These are phyloP conservation scores for Daldinia sp. DNA, from an alignment of 2,329 filamentous ascomycete genomes.

Conservation along the genomic window DNA sequence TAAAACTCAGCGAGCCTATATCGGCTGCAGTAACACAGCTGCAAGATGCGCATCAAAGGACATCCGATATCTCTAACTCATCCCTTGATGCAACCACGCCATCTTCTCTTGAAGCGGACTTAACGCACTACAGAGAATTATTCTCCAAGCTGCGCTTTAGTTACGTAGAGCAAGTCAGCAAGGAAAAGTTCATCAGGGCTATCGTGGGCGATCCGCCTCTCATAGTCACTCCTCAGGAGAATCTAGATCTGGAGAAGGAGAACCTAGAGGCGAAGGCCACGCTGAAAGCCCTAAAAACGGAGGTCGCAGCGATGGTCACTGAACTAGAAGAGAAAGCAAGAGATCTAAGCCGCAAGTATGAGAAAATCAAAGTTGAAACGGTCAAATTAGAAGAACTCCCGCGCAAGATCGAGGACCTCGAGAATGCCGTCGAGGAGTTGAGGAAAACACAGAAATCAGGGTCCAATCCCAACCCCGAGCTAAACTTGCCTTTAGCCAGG, in stretches of 20 bases:
- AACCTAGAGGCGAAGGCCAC: conserved; percentile 76
- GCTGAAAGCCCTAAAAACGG: conserved; percentile 80
- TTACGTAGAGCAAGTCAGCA: conserved; percentile 97
- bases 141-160: conserved; percentile 97
- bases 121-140: conserved; percentile 90
- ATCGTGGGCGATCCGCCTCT: conserved; percentile 91
- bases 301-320: conserved; percentile 76
- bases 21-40: conserved; percentile 58
- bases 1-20: conserved; percentile 80
- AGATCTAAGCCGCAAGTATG: conserved; percentile 64
- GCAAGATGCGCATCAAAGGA: conserved; percentile 59
- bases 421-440: conserved; percentile 58
- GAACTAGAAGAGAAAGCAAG: conserved; percentile 73
- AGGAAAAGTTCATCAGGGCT: conserved; percentile 94
- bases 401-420: conserved; percentile 56
- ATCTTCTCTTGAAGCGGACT: conserved; percentile 80
- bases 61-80: conserved; percentile 75
- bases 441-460: conserved; percentile 51
- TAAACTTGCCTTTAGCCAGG: conserved; percentile 66
- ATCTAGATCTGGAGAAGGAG: conserved; percentile 74
- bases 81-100: conserved; percentile 74
- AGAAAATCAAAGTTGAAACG: conserved; percentile 59
- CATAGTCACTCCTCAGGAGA: conserved; percentile 84
- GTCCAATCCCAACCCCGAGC: conserved; percentile 52
- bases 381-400: conserved; percentile 61